Evolutionary conservation across 352 stramenopile genomes (phyloP).

Genomic region (Phytopythium helicoides): DNA sequence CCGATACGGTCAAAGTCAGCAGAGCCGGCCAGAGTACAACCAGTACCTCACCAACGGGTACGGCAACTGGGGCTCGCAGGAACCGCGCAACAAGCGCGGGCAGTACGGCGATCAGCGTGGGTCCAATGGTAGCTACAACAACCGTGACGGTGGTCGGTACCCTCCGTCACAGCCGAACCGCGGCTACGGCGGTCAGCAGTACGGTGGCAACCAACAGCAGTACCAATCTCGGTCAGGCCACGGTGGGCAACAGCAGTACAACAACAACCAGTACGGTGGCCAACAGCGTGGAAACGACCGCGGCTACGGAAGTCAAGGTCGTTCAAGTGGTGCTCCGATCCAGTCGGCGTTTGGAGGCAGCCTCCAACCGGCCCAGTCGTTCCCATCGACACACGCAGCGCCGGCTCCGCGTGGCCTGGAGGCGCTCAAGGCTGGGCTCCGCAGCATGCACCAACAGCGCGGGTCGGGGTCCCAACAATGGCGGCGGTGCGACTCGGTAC

Average conservation of each 20-base stretch:
- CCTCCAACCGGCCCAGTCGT: conserved; percentile 48
- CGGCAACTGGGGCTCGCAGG: conserved; percentile 77
- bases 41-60: conserved; percentile 75
- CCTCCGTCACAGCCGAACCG: conserved; percentile 5
- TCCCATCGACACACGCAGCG: conserved; percentile 31
- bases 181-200: conserved; percentile 14
- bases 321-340: conserved; percentile 40
- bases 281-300: conserved; percentile 12
- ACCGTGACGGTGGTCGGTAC: conserved; percentile 14
- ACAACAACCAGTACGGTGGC: conserved; percentile 9
- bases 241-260: conserved; percentile 2
- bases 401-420: conserved; percentile 54
- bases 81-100: conserved; percentile 73
- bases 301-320: conserved; percentile 18
- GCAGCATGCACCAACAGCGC: conserved; percentile 84
- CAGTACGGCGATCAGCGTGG: conserved; percentile 43
- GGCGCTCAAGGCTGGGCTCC: conserved; percentile 74
- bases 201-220: conserved; percentile 14
- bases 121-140: conserved; percentile 24
- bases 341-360: conserved; percentile 63
- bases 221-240: conserved; percentile 3
- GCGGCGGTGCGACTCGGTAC: conserved; percentile 36
- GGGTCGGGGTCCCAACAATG: conserved; percentile 11
- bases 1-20: conserved; percentile 39
- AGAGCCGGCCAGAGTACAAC: conserved; percentile 59